Conservation (phyloP, 1,284 basidiomycete genomes). For the Nidula niveotomentosa region DNA sequence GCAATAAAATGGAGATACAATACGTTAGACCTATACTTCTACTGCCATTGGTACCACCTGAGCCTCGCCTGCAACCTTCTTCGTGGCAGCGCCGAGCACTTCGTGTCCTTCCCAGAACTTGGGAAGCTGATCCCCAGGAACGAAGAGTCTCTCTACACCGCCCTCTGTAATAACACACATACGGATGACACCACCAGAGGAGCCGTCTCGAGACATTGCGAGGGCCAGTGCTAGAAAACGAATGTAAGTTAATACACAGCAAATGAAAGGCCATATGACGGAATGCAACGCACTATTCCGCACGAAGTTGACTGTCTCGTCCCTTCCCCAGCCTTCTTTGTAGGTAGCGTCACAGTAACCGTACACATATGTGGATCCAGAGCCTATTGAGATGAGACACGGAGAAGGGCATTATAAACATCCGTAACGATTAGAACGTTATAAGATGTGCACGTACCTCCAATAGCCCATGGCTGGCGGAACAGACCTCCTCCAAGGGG, state of each 20-base stretch:
- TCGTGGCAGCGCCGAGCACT: slow-evolving; percentile 46
- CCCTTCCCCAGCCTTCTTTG: slow-evolving; percentile 88
- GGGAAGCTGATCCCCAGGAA: slow-evolving; percentile 92
- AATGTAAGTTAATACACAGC: too few relatives aligned
- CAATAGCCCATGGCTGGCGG: slow-evolving; percentile 96
- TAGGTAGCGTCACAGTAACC: slow-evolving; percentile 99
- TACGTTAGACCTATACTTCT: slow-evolving; percentile 44
- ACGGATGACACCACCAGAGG: slow-evolving; percentile 96
- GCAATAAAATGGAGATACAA: neutral
- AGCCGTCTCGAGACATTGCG: slow-evolving; percentile 98
- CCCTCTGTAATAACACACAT: slow-evolving; percentile 97
- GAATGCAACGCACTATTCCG: slow-evolving; percentile 79
- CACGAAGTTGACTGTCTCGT: slow-evolving; percentile 94
- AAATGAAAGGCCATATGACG: neutral
- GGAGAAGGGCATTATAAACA: slow-evolving; percentile 2
- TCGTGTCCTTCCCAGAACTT: slow-evolving; percentile 85
- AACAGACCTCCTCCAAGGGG: slow-evolving; percentile 93
- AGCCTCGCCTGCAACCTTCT: slow-evolving; percentile 31
- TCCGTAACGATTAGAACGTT: neutral
- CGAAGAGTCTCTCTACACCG: slow-evolving; percentile 89
- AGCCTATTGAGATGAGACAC: slow-evolving; percentile 52
- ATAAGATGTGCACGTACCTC: slow-evolving; percentile 53
- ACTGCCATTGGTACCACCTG: slow-evolving; percentile 64
- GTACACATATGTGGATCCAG: slow-evolving; percentile 97
- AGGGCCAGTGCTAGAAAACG: slow-evolving; percentile 75